phyloP scores from a whole-genome alignment of 768 basidiomycete species.

The Russula compacta region DNA sequence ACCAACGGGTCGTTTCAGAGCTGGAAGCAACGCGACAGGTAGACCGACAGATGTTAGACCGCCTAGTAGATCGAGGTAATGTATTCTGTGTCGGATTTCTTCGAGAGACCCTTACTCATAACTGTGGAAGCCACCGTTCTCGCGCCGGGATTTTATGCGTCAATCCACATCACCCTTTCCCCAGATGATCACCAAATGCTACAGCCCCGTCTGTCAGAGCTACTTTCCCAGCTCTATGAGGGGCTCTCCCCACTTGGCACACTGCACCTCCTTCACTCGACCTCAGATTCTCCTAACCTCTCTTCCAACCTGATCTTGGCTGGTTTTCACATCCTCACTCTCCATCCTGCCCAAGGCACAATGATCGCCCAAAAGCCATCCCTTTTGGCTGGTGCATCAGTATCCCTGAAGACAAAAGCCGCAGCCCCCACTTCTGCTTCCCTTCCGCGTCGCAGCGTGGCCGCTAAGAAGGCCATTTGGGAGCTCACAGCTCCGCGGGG shows the following conservation, averaged over 20 bases:
- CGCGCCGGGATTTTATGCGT: slow-evolving; percentile 45
- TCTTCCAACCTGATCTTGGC: slow-evolving; percentile 52
- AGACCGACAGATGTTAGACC: slow-evolving; percentile 75
- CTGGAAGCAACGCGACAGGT: slow-evolving; percentile 47
- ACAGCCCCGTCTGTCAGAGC: slow-evolving; percentile 39
- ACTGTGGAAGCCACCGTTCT: slow-evolving; percentile 46
- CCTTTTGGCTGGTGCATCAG: slow-evolving; percentile 31
- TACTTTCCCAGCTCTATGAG: slow-evolving; percentile 52
- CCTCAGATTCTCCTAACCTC: slow-evolving; percentile 34
- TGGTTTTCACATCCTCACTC: slow-evolving; percentile 54
- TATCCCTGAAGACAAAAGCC: slow-evolving; percentile 34
- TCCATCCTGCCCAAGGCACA: slow-evolving; percentile 30
- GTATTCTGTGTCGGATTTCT: background rate
- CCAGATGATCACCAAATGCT: slow-evolving; percentile 52
- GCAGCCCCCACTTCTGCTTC: slow-evolving; percentile 12
- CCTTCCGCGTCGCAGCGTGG: slow-evolving; percentile 47
- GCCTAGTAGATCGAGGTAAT: slow-evolving; percentile 73
- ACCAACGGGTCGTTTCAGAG: slow-evolving; percentile 58
- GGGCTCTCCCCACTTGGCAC: slow-evolving; percentile 62
- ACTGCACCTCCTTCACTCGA: slow-evolving; percentile 52
- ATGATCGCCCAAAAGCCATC: slow-evolving; percentile 68
- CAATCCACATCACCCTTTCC: slow-evolving; percentile 61
- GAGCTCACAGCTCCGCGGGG: slow-evolving; percentile 61
- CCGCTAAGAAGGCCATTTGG: slow-evolving; percentile 87
- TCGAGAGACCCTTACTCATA: background rate